Evolutionary conservation across 768 basidiomycete genomes (phyloP), one percentile per base, ranked within the genome.

Genomic region (Pulveroboletus sp.): DNA sequence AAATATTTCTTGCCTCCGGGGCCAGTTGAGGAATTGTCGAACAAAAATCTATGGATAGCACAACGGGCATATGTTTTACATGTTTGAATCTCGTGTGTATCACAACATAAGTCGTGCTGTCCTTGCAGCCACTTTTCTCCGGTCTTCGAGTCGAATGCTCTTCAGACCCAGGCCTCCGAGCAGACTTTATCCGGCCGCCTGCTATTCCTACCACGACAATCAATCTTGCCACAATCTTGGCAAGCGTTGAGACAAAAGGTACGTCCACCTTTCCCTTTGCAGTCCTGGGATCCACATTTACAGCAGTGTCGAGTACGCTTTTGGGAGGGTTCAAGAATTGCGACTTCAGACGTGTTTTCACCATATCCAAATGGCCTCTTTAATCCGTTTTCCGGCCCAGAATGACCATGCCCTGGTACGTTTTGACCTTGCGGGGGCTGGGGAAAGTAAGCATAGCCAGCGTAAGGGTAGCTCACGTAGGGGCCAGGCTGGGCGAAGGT

Each of bases 201-300:
- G 60, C 83, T 86, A 59, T 87, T 90, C 67, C 88, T 73, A 21
- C 88, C 88, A 57, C 76, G 82, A 60, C 88, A 91, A 14, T 86
- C 84, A 54, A 84, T 57, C 71, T 85, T 84, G n/a, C 86, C 85
- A 62, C 89, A 91, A 65, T 91, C 88, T 69, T 87, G 85, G 55
- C 88, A 90, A 35, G 80, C 71, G 63, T 82, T 89, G 57, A 70
- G 72, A 62, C 88, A 91, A 62, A 87, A 89, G 37, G 72, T 71
- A 33, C 87, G 72, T 5, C 88, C 88, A 4, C 88, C 88, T 57
- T 90, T 90, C 41, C 88, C 88, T 62, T 90, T 90, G 65, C 88
- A 91, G 20, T 86, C 81, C 66, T 84, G 81, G 33, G 80, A 82
- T 14, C 88, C 88, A 48, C 88, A 90, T 69, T 91, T 91, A 64